A percentile compares a stretch with the other conserved stretches of the same genome.
These are phyloP conservation scores for Pistacia atlantica DNA, from an alignment of 345 rosid genomes.

Conservation along the genomic window DNA sequence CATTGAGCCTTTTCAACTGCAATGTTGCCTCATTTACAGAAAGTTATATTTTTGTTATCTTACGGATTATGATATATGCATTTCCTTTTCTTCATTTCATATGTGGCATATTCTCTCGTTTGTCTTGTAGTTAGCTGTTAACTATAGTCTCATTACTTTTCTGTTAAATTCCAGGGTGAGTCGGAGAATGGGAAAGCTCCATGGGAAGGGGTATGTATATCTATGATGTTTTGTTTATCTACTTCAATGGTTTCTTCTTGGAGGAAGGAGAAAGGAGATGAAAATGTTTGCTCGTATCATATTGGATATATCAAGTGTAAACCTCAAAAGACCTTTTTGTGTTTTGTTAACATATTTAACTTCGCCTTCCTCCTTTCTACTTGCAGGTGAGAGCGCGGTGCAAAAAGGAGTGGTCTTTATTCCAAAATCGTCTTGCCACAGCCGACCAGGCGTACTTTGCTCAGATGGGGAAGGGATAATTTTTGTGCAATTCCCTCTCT, in stretches of 20 bases:
- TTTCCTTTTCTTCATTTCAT: not conserved
- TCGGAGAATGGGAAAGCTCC: slow-evolving; percentile 71
- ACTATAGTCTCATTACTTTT: slow-evolving; percentile 15
- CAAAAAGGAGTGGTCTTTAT: slow-evolving; percentile 78
- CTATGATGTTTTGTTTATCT: not conserved
- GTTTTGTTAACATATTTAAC: not conserved
- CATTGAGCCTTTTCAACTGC: not conserved
- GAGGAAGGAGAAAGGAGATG: not conserved
- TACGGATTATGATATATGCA: not conserved
- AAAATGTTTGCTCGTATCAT: not conserved
- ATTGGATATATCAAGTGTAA: not conserved
- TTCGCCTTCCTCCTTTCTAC: not conserved
- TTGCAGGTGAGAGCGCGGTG: slow-evolving; percentile 83
- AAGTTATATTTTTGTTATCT: not conserved
- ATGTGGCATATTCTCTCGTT: slow-evolving; percentile 2
- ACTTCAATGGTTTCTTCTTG: not conserved
- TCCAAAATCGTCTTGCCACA: slow-evolving; percentile 61
- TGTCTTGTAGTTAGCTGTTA: not conserved
- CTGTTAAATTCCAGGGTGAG: slow-evolving; percentile 54
- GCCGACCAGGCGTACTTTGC: slow-evolving; percentile 66
- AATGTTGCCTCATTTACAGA: not conserved
- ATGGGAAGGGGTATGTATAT: slow-evolving; percentile 78
- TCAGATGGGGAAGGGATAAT: slow-evolving; percentile 33
- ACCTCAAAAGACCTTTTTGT: not conserved
- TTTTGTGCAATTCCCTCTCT: not conserved